These are phyloP conservation scores for Cladosporium sp. DNA, from an alignment of 2,329 filamentous ascomycete species.

Conservation along the genomic window DNA sequence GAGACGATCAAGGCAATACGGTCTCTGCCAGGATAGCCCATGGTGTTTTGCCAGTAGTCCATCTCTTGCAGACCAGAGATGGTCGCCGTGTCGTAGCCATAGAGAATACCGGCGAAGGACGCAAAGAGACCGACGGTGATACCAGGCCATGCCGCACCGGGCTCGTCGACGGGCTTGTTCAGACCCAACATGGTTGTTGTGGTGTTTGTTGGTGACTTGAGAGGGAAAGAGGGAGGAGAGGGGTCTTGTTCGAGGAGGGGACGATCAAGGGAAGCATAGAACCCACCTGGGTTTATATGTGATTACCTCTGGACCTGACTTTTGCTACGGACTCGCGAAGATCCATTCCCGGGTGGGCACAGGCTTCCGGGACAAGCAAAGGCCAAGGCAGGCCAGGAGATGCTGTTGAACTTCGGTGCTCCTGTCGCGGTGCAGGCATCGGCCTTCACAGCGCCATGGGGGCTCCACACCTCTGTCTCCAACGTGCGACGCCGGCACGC, in stretches of 20 bases:
- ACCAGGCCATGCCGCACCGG: slow-evolving; percentile 40
- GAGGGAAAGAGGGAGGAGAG: neutral
- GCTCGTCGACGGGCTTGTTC: slow-evolving; percentile 38
- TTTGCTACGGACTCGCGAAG: neutral
- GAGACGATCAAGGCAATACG: slow-evolving; percentile 62
- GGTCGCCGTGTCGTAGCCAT: slow-evolving; percentile 64
- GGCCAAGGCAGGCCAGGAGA: neutral
- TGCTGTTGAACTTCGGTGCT: slow-evolving; percentile 8
- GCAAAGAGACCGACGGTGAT: slow-evolving; percentile 38
- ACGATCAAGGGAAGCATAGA: too few relatives aligned
- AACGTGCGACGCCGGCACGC: neutral
- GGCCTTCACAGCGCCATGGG: neutral
- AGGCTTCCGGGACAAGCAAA: slow-evolving; percentile 5
- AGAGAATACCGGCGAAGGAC: slow-evolving; percentile 38
- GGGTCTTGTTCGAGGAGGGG: neutral
- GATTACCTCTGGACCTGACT: neutral
- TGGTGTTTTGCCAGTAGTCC: slow-evolving; percentile 21
- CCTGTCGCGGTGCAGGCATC: neutral
- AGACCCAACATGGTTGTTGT: slow-evolving; percentile 35
- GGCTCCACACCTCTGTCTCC: slow-evolving; percentile 4
- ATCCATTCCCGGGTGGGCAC: neutral
- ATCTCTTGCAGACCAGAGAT: slow-evolving; percentile 47
- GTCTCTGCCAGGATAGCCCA: slow-evolving; percentile 21
- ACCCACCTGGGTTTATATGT: neutral
- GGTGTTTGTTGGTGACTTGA: neutral